These are phyloP conservation scores for Fusarium lyarnte DNA, from an alignment of 2,329 filamentous ascomycete species.

Conservation along the genomic window DNA sequence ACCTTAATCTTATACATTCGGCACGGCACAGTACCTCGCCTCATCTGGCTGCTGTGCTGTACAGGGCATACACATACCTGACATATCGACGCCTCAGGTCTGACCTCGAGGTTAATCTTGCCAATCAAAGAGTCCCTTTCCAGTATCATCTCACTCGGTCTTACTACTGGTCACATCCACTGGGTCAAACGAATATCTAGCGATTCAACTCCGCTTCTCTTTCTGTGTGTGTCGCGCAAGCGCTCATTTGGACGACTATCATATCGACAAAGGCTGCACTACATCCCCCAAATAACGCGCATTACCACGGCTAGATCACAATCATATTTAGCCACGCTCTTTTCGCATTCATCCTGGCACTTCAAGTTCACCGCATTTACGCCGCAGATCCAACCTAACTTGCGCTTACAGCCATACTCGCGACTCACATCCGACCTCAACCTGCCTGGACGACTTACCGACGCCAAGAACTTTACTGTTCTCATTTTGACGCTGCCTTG, in stretches of 20 bases:
- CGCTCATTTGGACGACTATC: not conserved
- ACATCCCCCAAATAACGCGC: slow-evolving; percentile 14
- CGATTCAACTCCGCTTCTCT: slow-evolving; percentile 14
- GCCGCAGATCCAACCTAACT: slow-evolving; percentile 24
- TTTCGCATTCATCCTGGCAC: slow-evolving; percentile 16
- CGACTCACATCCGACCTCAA: slow-evolving; percentile 13
- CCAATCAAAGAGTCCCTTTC: slow-evolving; percentile 11
- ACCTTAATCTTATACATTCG: not conserved
- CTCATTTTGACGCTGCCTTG: not conserved
- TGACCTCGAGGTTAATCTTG: slow-evolving; percentile 16
- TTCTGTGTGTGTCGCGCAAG: slow-evolving; percentile 30
- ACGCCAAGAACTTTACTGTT: not conserved
- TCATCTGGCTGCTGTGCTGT: not conserved
- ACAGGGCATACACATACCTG: not conserved
- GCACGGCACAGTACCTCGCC: not conserved
- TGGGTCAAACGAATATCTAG: slow-evolving; percentile 13
- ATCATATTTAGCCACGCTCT: slow-evolving; percentile 12
- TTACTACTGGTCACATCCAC: slow-evolving; percentile 31
- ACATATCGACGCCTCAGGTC: slow-evolving; percentile 19
- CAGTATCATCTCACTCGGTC: slow-evolving; percentile 15
- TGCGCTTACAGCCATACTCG: slow-evolving; percentile 20
- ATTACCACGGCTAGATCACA: slow-evolving; percentile 14
- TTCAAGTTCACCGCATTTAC: slow-evolving; percentile 27
- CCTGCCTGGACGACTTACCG: not conserved
- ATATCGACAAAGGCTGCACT: slow-evolving; percentile 25